Percentiles rank a stretch among this genome's conserved stretches.
Conservation (phyloP, 805 yeast genomes). For the Scheffersomyces spartinae region DNA sequence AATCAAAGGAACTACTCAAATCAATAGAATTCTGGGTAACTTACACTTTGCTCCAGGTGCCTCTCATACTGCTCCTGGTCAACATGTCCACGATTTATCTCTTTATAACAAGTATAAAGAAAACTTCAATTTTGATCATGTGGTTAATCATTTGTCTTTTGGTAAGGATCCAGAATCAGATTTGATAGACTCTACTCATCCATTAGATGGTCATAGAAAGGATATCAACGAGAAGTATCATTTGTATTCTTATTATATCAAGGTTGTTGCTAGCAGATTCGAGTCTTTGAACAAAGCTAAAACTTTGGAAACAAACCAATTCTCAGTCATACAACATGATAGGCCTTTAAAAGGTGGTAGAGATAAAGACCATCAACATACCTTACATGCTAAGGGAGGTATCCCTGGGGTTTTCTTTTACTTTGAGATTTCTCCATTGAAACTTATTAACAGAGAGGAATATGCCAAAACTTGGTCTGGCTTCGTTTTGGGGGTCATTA, state of each 20-base stretch:
- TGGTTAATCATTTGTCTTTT: conserved; percentile 70
- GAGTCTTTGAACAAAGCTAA: conserved; percentile 46
- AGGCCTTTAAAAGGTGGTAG: conserved; percentile 79
- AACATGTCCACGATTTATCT: conserved; percentile 80
- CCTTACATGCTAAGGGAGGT: conserved; percentile 76
- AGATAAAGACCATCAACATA: conserved; percentile 85
- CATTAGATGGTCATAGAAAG: conserved; percentile 47
- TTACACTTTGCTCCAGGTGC: conserved; percentile 96
- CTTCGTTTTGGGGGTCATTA: conserved; percentile 69
- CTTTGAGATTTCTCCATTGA: conserved; percentile 89
- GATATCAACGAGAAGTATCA: conserved; percentile 40
- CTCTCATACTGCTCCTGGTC: conserved; percentile 43
- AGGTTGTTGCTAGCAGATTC: conserved; percentile 83
- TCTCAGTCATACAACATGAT: conserved; percentile 78
- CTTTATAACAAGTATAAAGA: conserved; percentile 44
- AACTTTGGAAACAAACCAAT: conserved; percentile 72
- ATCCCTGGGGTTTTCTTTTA: conserved; percentile 80
- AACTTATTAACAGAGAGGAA: conserved; percentile 75
- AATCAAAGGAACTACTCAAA: conserved; percentile 62
- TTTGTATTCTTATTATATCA: conserved; percentile 66
- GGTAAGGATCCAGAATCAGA: conserved; percentile 45
- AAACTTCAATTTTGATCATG: conserved; percentile 66
- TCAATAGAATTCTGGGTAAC: conserved; percentile 82
- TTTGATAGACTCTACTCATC: conserved; percentile 40
- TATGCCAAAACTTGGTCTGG: conserved; percentile 71